phyloP scores from a whole-genome alignment of 441 rosid species.

The Adansonia gregorii region DNA sequence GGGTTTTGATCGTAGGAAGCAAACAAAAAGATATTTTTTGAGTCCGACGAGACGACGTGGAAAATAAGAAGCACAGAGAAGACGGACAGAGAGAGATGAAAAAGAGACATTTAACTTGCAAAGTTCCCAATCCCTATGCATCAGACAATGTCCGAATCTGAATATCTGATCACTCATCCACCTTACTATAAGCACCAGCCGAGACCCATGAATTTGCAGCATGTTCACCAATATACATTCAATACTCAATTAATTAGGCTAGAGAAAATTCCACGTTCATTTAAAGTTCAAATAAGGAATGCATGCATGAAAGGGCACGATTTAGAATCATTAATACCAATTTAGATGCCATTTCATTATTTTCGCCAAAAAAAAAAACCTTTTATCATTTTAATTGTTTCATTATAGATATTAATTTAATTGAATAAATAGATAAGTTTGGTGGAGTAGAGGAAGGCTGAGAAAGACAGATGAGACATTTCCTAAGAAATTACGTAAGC shows the following conservation, averaged over 20 bases:
- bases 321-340: no score
- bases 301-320: neutral
- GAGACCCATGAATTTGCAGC: neutral
- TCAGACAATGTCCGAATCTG: neutral
- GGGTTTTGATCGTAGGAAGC: neutral
- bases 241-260: no score
- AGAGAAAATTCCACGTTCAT: no score
- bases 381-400: no score
- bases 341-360: no score
- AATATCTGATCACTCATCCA: no score
- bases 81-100: constrained; percentile 15
- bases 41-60: constrained; percentile 7
- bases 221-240: no score
- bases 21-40: neutral
- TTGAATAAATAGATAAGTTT: neutral
- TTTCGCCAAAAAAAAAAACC: no score
- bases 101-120: constrained; percentile 21
- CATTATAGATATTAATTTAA: no score
- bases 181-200: neutral
- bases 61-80: constrained; percentile 4
- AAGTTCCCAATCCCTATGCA: constrained; percentile 18
- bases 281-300: no score
- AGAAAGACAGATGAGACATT: constrained; percentile 21
- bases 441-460: neutral
- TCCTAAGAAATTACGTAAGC: constrained; percentile 18